Percentiles rank a stretch among this genome's conserved stretches.
phyloP scores from a whole-genome alignment of 2,329 filamentous ascomycete genomes.

The Calycina herbarum region DNA sequence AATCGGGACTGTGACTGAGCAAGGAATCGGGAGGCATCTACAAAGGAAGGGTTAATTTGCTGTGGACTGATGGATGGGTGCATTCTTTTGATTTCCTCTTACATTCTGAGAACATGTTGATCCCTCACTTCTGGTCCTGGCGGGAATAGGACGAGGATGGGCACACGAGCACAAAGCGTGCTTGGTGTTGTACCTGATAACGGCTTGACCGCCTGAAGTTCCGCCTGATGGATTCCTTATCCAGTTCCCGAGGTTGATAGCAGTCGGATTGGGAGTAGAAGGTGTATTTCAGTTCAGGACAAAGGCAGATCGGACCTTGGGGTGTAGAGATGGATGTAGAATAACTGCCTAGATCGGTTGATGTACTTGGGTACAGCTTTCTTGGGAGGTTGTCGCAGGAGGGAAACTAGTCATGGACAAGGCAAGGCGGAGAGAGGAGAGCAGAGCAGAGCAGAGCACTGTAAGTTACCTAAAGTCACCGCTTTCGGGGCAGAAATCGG shows the following conservation, averaged over 20 bases:
- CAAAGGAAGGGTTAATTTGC: background rate
- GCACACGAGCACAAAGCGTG: constrained; percentile 11
- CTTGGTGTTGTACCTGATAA: constrained; percentile 14
- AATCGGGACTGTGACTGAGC: constrained; percentile 94
- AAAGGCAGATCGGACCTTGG: background rate
- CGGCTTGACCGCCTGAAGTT: constrained; percentile 12
- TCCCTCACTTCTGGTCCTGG: constrained; percentile 11
- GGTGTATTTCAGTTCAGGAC: background rate
- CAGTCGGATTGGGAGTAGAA: background rate
- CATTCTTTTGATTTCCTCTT: constrained; percentile 19
- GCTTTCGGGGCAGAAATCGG: constrained; percentile 8
- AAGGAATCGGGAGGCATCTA: constrained; percentile 95
- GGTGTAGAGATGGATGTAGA: background rate
- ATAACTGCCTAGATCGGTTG: background rate
- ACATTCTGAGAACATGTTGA: constrained; percentile 40
- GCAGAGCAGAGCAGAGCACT: background rate
- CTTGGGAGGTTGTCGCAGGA: background rate
- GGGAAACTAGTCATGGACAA: background rate
- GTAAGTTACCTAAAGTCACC: background rate
- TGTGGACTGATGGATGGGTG: background rate
- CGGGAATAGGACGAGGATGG: constrained; percentile 5
- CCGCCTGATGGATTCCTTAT: constrained; percentile 11
- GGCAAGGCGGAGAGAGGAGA: background rate
- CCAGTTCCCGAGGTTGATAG: background rate
- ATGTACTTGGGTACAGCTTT: background rate